phyloP scores from a whole-genome alignment of 768 basidiomycete genomes.

The Hebeloma cylindrosporum region DNA sequence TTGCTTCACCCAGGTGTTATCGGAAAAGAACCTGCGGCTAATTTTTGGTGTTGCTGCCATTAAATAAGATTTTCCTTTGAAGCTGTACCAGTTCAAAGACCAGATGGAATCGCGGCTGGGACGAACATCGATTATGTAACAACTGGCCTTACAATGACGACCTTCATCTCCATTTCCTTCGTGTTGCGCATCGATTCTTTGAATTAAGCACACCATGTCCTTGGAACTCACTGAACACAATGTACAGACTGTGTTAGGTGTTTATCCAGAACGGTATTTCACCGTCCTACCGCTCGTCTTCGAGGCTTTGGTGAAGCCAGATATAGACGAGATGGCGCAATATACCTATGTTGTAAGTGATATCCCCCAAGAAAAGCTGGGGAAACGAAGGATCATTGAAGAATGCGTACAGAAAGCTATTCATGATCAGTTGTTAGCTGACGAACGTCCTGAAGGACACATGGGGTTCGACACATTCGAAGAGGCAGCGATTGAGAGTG shows the following conservation, averaged over 20 bases:
- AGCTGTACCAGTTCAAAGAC: too few species aligned
- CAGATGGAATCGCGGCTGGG: too few species aligned
- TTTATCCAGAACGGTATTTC: conserved; percentile 11
- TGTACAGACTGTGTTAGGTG: conserved; percentile 16
- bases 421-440: conserved; percentile 1
- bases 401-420: conserved; percentile 4
- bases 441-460: conserved; percentile 6
- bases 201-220: too few species aligned
- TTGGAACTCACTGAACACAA: conserved; percentile 20
- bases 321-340: conserved; percentile 22
- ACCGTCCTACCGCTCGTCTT: conserved; percentile 22
- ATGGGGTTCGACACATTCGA: conserved; percentile 24
- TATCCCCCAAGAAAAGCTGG: neutral
- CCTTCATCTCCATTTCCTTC: too few species aligned
- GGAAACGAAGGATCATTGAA: too few species aligned
- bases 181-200: too few species aligned
- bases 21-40: too few species aligned
- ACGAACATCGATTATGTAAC: too few species aligned
- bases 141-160: too few species aligned
- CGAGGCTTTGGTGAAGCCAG: conserved; percentile 21
- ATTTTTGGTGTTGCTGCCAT: too few species aligned
- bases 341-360: conserved; percentile 15
- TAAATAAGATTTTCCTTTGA: too few species aligned
- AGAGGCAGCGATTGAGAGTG: conserved; percentile 22
- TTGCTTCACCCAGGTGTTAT: too few species aligned